A percentile compares a stretch with the other conserved stretches of the same genome.
Conservation (phyloP, 1,284 basidiomycete species). For the Garcileccinum viscosum region DNA sequence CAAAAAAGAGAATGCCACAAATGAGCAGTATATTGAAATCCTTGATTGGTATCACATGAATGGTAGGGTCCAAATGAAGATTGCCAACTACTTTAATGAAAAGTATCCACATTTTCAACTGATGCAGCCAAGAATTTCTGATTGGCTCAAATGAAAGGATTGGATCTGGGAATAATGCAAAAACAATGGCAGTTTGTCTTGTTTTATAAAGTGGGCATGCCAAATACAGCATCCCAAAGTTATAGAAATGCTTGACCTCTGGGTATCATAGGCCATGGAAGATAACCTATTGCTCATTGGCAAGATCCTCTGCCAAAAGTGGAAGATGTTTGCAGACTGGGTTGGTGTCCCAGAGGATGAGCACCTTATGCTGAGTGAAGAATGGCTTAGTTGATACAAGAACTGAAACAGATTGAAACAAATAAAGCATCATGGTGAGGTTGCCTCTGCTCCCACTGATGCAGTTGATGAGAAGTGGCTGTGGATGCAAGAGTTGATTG, state of each 20-base stretch:
- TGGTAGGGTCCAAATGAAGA: background rate
- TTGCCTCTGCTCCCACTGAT: background rate
- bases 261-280: background rate
- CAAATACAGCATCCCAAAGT: background rate
- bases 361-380: constrained; percentile 6
- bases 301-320: background rate
- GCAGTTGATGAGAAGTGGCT: constrained; percentile 7
- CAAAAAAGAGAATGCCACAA: background rate
- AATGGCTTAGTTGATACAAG: constrained; percentile 8
- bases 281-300: background rate
- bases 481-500: background rate
- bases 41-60: background rate
- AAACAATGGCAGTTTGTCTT: no score
- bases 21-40: background rate
- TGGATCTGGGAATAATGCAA: no score
- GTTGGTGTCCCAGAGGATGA: background rate
- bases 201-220: no score
- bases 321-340: background rate
- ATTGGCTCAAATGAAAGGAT: no score
- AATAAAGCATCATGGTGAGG: constrained; percentile 10
- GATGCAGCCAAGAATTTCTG: background rate
- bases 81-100: background rate
- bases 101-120: background rate
- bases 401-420: background rate
- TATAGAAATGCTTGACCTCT: background rate